Conservation (phyloP, 805 yeast genomes). For the Lachancea sp. region DNA sequence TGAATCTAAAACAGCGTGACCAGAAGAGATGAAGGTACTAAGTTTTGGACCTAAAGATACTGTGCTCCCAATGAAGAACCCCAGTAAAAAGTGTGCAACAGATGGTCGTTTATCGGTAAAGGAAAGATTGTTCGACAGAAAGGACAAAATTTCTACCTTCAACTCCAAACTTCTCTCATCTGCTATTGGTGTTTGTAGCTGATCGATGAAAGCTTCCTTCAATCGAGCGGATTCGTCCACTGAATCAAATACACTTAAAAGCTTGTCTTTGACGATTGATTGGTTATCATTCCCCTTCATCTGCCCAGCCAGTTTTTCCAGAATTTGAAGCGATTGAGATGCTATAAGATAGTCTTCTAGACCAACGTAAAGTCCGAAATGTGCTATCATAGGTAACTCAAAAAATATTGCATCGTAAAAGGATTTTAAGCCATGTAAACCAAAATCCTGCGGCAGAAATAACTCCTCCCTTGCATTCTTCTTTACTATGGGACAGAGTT, state of each 20-base stretch:
- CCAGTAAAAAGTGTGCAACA: slow-evolving; percentile 70
- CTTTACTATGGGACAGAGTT: slow-evolving; percentile 34
- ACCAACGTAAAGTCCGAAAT: slow-evolving; percentile 70
- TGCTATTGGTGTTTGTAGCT: slow-evolving; percentile 45
- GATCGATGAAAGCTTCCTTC: slow-evolving; percentile 64
- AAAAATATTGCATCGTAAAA: slow-evolving; percentile 68
- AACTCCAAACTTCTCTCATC: slow-evolving; percentile 38
- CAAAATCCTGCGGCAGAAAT: slow-evolving; percentile 34
- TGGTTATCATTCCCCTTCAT: slow-evolving; percentile 28
- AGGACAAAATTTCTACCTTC: slow-evolving; percentile 55
- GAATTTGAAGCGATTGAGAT: slow-evolving; percentile 44
- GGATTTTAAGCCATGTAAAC: slow-evolving; percentile 55
- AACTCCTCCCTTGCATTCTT: slow-evolving; percentile 18
- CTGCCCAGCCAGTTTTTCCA: slow-evolving; percentile 42
- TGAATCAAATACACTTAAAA: slow-evolving; percentile 65
- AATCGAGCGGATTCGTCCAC: slow-evolving; percentile 74
- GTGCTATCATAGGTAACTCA: slow-evolving; percentile 65
- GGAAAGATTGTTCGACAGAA: slow-evolving; percentile 46
- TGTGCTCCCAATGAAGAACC: slow-evolving; percentile 53
- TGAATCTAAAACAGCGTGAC: slow-evolving; percentile 49
- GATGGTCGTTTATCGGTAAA: slow-evolving; percentile 40
- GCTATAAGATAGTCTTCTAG: slow-evolving; percentile 47
- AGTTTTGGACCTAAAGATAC: slow-evolving; percentile 43
- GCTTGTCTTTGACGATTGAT: slow-evolving; percentile 47
- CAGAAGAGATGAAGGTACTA: slow-evolving; percentile 48